Base-by-base conservation (phyloP, 1,139 yeast genomes). In the Suhomyces guaymorum region DNA sequence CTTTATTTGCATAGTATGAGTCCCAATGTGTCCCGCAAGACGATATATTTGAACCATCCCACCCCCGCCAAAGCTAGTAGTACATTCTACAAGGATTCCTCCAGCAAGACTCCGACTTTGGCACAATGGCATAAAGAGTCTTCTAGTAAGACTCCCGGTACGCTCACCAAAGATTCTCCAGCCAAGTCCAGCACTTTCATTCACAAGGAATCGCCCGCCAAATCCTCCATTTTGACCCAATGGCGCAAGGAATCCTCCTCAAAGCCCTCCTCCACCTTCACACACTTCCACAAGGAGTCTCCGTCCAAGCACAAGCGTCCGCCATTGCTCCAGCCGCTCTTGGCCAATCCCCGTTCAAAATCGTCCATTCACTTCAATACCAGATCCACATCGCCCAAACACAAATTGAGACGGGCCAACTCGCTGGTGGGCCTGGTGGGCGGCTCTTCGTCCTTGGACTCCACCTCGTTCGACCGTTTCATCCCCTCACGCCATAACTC, bases 401-500 rank as follows among this genome's bases (percentile, higher is more conserved):
- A 48, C 24, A 57, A 52, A 36, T 53, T 67, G 33, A 54, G 73
- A 35, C 48, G 73, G 31, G 53, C 73, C 3, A 65, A 62, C 39
- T 67, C 73, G 1, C 52, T 64, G 30, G 55, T 56, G 26, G 50
- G 46, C 32, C 58, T 47, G 30, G 59, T 61, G 10, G 59, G 58
- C 7, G 52, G 57, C 3, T 48, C 54, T 8, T 52, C 51, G 34
- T 48, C 54, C 10, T 53, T 52, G 7, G 37, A 59, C 3, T 43
- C 57, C 10, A 41, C 57, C 5, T 48, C 66, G 1, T 51, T 63
- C 4, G 73, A 71, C 48, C 44, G 77, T 35, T 71, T 71, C 43
- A 71, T 71, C 38, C 77, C 77, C 14, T 62, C 71, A 12, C 61
- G 71, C 35, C 70, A 67, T 37, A 69, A 70, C 46, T 59, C 73